Evolutionary conservation across 441 rosid genomes (phyloP), one percentile per base, ranked within the genome.

Genomic region (Brassica hybrid): DNA sequence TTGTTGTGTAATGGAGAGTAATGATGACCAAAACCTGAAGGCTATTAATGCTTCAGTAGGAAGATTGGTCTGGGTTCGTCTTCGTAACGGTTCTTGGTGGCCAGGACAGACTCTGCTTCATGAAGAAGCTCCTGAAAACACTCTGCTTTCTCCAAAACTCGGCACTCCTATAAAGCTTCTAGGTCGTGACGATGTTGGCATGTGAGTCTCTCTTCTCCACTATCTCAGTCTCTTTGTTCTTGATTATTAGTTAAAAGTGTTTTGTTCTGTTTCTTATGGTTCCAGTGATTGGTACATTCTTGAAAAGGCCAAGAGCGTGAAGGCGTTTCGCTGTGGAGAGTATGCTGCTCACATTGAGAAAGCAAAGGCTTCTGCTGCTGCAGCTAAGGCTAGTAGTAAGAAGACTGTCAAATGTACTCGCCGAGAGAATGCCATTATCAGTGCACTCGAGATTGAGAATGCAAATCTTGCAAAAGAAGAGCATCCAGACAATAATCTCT

Each of bases 1-100:
- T 70, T 67, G 48, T 73, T 71, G 38, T 85, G 83, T 64, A 86
- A 96, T 96, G 98, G 97, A 93, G 81, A 79, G 92, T 82, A 85
- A 90, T 72, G 93, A 84, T 76, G 97, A 86, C 85, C 84, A 80
- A 79, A 83, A 81, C 82, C 69, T 76, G 75, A 85, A 83, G 83
- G 88, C 82, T 77, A 88, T 94, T 83, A 91, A 96, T 83, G 86
- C 89, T 11, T 87, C 97, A 11, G 95, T 94, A 34, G 99, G 99
- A n/a, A 87, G 93, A 70, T 84, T 96, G 84, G 99, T 96, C 30
- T 96, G 99, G 99, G 98, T 96, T 65, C 91, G 97, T 13, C 89
- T 97, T 56, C 84, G 98, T 76, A 96, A 96, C 75, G 98, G 99
- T 43, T 92, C 99, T 21, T 96, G 99, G 99, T 96, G 99, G 99